Conservation (phyloP, 768 basidiomycete genomes). For the Scleroderma citrinum region DNA sequence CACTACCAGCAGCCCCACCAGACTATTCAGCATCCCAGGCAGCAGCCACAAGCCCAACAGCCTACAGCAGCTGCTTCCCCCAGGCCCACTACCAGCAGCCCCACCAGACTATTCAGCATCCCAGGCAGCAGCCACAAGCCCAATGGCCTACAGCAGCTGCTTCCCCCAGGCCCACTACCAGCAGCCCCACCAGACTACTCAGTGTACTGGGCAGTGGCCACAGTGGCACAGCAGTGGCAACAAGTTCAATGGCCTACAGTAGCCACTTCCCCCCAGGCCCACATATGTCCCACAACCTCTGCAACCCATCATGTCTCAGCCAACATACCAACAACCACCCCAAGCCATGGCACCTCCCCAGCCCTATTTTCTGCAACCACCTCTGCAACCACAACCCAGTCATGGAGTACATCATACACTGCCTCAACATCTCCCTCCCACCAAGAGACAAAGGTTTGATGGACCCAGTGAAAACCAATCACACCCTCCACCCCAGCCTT, state of each 20-base stretch:
- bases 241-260: no score
- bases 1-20: no score
- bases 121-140: no score
- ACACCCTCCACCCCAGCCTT: constrained; percentile 49
- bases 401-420: constrained; percentile 55
- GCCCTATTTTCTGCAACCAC: constrained; percentile 34
- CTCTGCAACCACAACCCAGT: constrained; percentile 35
- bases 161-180: no score
- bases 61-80: constrained; percentile 71
- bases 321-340: constrained; percentile 40
- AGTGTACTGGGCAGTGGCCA: no score
- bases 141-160: no score
- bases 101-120: no score
- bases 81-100: constrained; percentile 80
- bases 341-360: constrained; percentile 36
- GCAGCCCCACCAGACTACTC: no score
- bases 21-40: no score
- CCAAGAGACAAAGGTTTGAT: constrained; percentile 88
- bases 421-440: constrained; percentile 82
- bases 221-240: no score
- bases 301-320: constrained; percentile 46
- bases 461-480: constrained; percentile 51
- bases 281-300: constrained; percentile 61
- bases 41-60: no score
- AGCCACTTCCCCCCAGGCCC: no score